A percentile compares a stretch with the other conserved stretches of the same genome.
phyloP scores from a whole-genome alignment of 1,284 basidiomycete genomes.

The Puccinia polysora region DNA sequence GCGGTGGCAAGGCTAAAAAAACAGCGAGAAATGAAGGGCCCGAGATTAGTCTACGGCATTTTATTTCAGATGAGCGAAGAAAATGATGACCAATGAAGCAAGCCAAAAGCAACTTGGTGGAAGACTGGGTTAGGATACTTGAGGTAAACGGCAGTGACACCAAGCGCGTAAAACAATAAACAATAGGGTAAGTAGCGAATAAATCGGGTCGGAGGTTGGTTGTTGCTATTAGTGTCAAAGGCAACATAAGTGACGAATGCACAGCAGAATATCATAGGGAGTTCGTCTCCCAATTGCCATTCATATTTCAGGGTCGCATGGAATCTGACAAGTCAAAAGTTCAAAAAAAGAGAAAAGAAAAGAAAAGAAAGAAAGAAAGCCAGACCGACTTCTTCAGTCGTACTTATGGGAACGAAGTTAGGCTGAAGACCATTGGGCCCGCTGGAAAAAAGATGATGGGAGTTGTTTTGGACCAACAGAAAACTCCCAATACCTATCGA shows the following conservation, averaged over 20 bases:
- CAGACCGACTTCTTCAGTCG: too few relatives aligned
- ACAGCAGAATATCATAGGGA: constrained; percentile 52
- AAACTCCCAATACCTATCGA: constrained; percentile 14
- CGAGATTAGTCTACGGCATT: too few relatives aligned
- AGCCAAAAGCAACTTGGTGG: constrained; percentile 58
- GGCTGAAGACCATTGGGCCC: constrained; percentile 30
- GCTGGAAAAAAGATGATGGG: neutral
- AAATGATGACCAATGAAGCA: constrained; percentile 54
- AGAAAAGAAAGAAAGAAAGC: too few relatives aligned
- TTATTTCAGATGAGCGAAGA: constrained; percentile 49
- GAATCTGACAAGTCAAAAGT: constrained; percentile 44
- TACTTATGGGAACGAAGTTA: too few relatives aligned
- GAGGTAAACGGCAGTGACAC: too few relatives aligned
- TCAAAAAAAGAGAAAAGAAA: too few relatives aligned
- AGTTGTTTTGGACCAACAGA: neutral
- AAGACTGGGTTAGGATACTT: too few relatives aligned
- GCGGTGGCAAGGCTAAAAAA: too few relatives aligned
- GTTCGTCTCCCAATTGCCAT: constrained; percentile 51
- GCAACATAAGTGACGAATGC: constrained; percentile 48
- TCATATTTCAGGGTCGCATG: constrained; percentile 51
- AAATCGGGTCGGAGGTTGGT: constrained; percentile 44
- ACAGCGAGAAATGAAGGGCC: too few relatives aligned
- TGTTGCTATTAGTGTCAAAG: constrained; percentile 46
- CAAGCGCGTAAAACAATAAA: too few relatives aligned
- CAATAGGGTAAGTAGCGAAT: too few relatives aligned